phyloP scores from a whole-genome alignment of 306 rosid genomes.

The Pyrus betulifolia region DNA sequence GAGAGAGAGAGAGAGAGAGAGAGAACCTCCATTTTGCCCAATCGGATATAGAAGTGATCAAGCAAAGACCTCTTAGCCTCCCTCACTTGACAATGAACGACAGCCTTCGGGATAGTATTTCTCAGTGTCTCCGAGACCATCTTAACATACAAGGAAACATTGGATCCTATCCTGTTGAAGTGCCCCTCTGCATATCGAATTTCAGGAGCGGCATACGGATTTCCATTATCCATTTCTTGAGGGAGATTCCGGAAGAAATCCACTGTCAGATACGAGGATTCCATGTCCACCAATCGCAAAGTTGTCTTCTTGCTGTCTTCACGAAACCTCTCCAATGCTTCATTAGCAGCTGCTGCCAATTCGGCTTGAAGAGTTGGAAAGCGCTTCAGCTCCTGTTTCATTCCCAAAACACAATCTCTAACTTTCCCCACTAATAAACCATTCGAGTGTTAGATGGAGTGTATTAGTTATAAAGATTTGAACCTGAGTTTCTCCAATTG shows the following conservation, averaged over 20 bases:
- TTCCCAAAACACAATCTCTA: slow-evolving; percentile 5
- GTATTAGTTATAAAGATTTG: background rate
- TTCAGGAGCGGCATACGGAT: slow-evolving; percentile 8
- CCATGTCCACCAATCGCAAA: slow-evolving; percentile 44
- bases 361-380: slow-evolving; percentile 41
- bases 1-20: background rate
- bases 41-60: slow-evolving; percentile 33
- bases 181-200: slow-evolving; percentile 36
- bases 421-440: background rate
- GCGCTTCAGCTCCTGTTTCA: slow-evolving; percentile 44
- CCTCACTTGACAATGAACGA: slow-evolving; percentile 51
- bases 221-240: slow-evolving; percentile 29
- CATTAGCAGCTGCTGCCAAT: slow-evolving; percentile 34
- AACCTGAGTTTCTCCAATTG: slow-evolving; percentile 46
- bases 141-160: slow-evolving; percentile 32
- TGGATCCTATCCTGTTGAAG: slow-evolving; percentile 34
- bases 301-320: slow-evolving; percentile 43
- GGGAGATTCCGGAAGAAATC: slow-evolving; percentile 46
- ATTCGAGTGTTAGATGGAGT: background rate
- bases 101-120: slow-evolving; percentile 43
- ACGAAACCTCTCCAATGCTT: slow-evolving; percentile 45
- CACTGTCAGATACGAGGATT: slow-evolving; percentile 39
- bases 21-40: slow-evolving; percentile 39
- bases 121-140: slow-evolving; percentile 45
- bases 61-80: slow-evolving; percentile 48